Conservation (phyloP, 2,329 filamentous ascomycete genomes). For the Fusarium pseudonygamai region DNA sequence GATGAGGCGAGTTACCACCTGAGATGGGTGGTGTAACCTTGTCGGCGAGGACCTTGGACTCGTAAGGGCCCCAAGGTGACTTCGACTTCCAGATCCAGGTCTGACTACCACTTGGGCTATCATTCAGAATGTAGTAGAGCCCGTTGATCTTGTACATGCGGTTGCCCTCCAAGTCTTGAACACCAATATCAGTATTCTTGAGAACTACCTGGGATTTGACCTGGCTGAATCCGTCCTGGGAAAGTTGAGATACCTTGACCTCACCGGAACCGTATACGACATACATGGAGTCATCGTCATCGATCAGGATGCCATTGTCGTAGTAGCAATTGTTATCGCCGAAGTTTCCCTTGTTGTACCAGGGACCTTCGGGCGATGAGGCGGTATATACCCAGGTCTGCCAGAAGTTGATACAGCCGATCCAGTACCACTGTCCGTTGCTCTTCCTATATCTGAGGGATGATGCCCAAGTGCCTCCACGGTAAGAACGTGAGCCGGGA, state of each 20-base stretch:
- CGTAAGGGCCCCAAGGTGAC: slow-evolving; percentile 63
- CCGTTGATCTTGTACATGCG: slow-evolving; percentile 63
- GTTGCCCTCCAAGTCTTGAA: slow-evolving; percentile 65
- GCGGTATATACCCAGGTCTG: slow-evolving; percentile 65
- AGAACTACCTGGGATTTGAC: slow-evolving; percentile 58
- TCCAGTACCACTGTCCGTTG: slow-evolving; percentile 64
- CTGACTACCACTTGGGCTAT: slow-evolving; percentile 55
- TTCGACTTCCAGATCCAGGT: slow-evolving; percentile 59
- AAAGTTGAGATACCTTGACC: slow-evolving; percentile 62
- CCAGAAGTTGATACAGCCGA: slow-evolving; percentile 62
- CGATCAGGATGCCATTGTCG: slow-evolving; percentile 66
- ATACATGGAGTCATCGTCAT: slow-evolving; percentile 68
- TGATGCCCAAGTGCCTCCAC: slow-evolving; percentile 65
- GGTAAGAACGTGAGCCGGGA: slow-evolving; percentile 54
- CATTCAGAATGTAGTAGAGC: slow-evolving; percentile 64
- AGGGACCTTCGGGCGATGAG: slow-evolving; percentile 52
- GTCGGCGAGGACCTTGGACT: slow-evolving; percentile 54
- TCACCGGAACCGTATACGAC: slow-evolving; percentile 62
- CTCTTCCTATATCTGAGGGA: slow-evolving; percentile 61
- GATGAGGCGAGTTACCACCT: slow-evolving; percentile 59
- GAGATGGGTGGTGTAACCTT: slow-evolving; percentile 54
- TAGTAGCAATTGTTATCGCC: slow-evolving; percentile 60
- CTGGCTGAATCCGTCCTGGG: slow-evolving; percentile 56
- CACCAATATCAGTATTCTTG: slow-evolving; percentile 39
- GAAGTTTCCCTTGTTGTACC: slow-evolving; percentile 51